Base-by-base conservation (phyloP, 768 basidiomycete species). In the Dioszegia hungarica region DNA sequence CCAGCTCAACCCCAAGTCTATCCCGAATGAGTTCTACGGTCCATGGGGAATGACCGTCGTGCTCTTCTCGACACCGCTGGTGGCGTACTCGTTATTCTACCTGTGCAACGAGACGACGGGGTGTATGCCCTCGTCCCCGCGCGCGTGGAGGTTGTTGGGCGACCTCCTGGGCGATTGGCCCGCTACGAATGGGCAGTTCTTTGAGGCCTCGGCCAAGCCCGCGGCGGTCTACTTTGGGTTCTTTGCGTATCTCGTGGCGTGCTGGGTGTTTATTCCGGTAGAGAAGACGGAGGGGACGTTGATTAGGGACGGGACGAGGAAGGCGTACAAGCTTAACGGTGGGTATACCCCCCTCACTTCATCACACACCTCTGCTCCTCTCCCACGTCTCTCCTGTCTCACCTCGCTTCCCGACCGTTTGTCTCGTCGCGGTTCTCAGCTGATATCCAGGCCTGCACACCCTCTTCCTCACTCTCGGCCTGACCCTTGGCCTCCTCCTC, bases 321-420 rank as follows among this genome's bases (percentile, higher is more conserved):
- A 88, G 73, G 77, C 81, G 58, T 99, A 99, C 81, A 97, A 89
- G 79, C 90, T 95, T 58, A 98, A 99, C 78, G 93, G 93, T 92
- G 70, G 65, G 82, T n/a, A n/a, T n/a, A n/a, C n/a, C n/a, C n/a
- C n/a, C n/a, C n/a, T n/a, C n/a, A n/a, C n/a, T n/a, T n/a, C n/a
- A n/a, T n/a, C n/a, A n/a, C n/a, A n/a, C n/a, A n/a, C n/a, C n/a
- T n/a, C n/a, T n/a, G n/a, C n/a, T n/a, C n/a, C n/a, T n/a, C n/a
- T n/a, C n/a, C n/a, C n/a, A n/a, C n/a, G n/a, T n/a, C n/a, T n/a
- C n/a, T n/a, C n/a, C n/a, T n/a, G n/a, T n/a, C n/a, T n/a, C n/a
- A n/a, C n/a, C n/a, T n/a, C n/a, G n/a, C n/a, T n/a, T n/a, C n/a
- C n/a, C n/a, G n/a, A n/a, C n/a, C n/a, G n/a, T n/a, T n/a, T n/a